phyloP scores from a whole-genome alignment of 2,329 filamentous ascomycete species.

The Apiospora pterosperma region DNA sequence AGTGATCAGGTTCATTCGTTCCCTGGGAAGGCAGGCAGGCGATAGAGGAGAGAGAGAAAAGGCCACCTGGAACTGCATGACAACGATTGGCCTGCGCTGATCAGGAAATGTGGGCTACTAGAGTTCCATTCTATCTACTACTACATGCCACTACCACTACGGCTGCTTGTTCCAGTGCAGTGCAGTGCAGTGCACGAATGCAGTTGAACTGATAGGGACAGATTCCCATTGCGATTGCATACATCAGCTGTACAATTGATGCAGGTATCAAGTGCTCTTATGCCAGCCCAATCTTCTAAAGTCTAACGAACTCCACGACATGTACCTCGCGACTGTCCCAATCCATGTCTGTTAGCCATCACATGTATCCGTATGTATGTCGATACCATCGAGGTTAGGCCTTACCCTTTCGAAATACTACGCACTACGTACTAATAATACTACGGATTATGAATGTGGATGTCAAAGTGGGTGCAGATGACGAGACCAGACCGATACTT shows the following conservation, averaged over 20 bases:
- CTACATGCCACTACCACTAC: neutral
- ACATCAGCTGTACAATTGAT: too few relatives aligned
- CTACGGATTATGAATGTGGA: slow-evolving; percentile 1
- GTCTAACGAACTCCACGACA: neutral
- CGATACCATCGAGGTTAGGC: neutral
- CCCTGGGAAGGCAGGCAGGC: neutral
- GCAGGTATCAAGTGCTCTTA: too few relatives aligned
- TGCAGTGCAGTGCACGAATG: neutral
- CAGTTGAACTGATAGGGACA: neutral
- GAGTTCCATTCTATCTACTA: neutral
- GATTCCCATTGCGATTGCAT: too few relatives aligned
- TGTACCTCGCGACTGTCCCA: neutral
- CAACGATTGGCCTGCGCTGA: neutral
- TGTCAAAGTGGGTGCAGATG: neutral
- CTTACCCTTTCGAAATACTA: slow-evolving; percentile 1
- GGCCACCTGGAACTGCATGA: neutral
- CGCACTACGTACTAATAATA: too few relatives aligned
- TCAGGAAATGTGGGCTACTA: slow-evolving; percentile 6
- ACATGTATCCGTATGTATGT: slow-evolving; percentile 1
- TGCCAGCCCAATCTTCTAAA: neutral
- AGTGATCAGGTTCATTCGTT: neutral
- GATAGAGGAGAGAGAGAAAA: neutral
- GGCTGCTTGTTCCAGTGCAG: neutral
- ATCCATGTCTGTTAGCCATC: neutral
- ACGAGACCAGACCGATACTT: neutral